phyloP scores from a whole-genome alignment of 495 filamentous ascomycete species.

The Friedmanniomyces endolithicus region DNA sequence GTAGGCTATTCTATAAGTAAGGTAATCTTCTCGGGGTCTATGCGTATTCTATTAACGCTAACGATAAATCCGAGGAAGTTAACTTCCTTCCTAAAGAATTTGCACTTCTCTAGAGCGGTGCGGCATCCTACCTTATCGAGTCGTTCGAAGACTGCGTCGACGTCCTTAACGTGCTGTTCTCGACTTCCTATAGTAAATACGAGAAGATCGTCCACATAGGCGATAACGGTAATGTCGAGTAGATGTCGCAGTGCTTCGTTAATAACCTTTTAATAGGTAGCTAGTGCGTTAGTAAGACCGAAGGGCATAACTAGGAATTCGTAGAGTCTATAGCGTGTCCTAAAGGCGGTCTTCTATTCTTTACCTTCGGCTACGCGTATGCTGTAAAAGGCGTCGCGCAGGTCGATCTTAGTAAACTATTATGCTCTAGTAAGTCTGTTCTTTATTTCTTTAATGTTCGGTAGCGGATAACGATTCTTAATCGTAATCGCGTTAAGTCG shows the following conservation, averaged over 20 bases:
- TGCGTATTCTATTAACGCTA: background rate
- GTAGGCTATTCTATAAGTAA: background rate
- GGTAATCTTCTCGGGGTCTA: background rate
- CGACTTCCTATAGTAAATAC: background rate
- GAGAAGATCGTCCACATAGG: background rate
- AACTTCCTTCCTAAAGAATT: background rate
- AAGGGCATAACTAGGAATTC: background rate
- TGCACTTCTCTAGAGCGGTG: background rate
- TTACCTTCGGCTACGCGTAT: background rate
- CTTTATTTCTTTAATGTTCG: background rate
- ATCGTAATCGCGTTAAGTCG: background rate
- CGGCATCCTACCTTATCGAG: background rate
- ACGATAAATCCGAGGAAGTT: background rate
- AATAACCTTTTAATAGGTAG: background rate
- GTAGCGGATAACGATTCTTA: background rate
- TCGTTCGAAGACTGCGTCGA: background rate
- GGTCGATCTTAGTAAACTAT: background rate
- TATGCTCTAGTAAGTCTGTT: background rate
- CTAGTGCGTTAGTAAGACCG: background rate
- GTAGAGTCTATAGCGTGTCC: background rate
- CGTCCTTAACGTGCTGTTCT: background rate
- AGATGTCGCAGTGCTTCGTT: background rate
- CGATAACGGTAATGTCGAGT: background rate
- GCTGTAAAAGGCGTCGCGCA: background rate
- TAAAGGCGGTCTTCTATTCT: constrained; percentile 1